Evolutionary conservation across 2,329 filamentous ascomycete species (phyloP).

Genomic region (Monosporascus sp.): DNA sequence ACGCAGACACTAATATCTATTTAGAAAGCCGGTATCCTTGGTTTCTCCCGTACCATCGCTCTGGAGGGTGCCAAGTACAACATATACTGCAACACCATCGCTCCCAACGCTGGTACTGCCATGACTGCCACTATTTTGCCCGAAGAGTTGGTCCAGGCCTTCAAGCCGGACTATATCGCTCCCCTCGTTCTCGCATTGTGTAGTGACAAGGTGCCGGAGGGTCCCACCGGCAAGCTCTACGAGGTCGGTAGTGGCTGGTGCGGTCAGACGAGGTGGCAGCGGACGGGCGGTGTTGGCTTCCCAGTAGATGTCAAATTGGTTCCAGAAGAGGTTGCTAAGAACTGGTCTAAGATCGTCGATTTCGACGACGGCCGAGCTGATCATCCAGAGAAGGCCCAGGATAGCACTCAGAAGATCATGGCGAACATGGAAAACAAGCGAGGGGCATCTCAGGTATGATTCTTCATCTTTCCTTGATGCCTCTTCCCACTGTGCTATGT

Average conservation of each 20-base stretch:
- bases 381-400: constrained; percentile 73
- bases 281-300: constrained; percentile 85
- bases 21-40: constrained; percentile 86
- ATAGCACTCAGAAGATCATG: constrained; percentile 70
- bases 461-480: constrained; percentile 21
- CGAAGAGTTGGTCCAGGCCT: constrained; percentile 95
- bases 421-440: constrained; percentile 80
- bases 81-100: constrained; percentile 97
- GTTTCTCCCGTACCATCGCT: constrained; percentile 88
- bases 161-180: constrained; percentile 98
- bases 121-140: constrained; percentile 95
- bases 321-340: constrained; percentile 74
- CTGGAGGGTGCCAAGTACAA: constrained; percentile 95
- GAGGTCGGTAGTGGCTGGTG: constrained; percentile 95
- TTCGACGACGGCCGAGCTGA: constrained; percentile 88
- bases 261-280: constrained; percentile 90
- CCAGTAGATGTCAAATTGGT: constrained; percentile 77
- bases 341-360: constrained; percentile 74
- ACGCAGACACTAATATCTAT: constrained; percentile 13
- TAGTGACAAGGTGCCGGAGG: constrained; percentile 80
- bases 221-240: constrained; percentile 81
- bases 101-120: constrained; percentile 91
- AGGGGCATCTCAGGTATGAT: constrained; percentile 56
- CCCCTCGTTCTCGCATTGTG: constrained; percentile 81
- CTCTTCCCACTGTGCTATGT: constrained; percentile 16